Conservation (phyloP, 1,284 basidiomycete species). For the Rhodotorula mucilaginosa region DNA sequence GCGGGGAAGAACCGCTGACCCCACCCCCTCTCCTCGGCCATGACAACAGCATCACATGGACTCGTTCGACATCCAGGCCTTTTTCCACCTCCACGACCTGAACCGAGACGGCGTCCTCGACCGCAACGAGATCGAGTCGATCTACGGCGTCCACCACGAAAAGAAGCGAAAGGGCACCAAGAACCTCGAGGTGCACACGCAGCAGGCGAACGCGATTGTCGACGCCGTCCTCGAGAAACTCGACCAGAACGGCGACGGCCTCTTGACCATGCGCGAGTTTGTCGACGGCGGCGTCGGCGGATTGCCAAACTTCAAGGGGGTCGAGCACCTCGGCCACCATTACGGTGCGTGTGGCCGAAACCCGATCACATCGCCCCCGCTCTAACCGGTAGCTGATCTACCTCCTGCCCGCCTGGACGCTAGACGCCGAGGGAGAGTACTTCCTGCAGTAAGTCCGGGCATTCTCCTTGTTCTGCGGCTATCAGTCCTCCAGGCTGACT, state of each 20-base stretch:
- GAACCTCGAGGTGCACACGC: constrained; percentile 74
- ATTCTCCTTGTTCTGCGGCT: not conserved
- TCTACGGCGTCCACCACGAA: constrained; percentile 84
- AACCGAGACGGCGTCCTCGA: constrained; percentile 53
- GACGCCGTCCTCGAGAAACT: constrained; percentile 68
- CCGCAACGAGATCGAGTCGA: constrained; percentile 51
- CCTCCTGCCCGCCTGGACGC: not conserved
- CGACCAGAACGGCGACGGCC: constrained; percentile 76
- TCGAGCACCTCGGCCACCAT: constrained; percentile 77
- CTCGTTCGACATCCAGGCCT: constrained; percentile 41
- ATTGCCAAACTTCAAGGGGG: constrained; percentile 75
- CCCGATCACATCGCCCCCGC: no score
- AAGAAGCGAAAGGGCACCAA: constrained; percentile 83
- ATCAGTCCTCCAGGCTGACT: not conserved
- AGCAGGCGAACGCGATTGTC: constrained; percentile 80
- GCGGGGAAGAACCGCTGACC: no score
- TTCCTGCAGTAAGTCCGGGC: constrained; percentile 42
- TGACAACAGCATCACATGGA: constrained; percentile 41
- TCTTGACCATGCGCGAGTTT: constrained; percentile 76
- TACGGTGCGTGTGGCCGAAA: constrained; percentile 62
- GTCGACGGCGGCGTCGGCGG: constrained; percentile 68
- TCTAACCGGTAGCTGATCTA: not conserved
- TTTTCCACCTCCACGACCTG: constrained; percentile 46
- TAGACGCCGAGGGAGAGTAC: constrained; percentile 55
- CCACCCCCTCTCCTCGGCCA: not conserved